Percentiles rank a stretch among this genome's conserved stretches.
Evolutionary conservation across 805 yeast genomes (phyloP).

Genomic region (Metschnikowia amazonensis): DNA sequence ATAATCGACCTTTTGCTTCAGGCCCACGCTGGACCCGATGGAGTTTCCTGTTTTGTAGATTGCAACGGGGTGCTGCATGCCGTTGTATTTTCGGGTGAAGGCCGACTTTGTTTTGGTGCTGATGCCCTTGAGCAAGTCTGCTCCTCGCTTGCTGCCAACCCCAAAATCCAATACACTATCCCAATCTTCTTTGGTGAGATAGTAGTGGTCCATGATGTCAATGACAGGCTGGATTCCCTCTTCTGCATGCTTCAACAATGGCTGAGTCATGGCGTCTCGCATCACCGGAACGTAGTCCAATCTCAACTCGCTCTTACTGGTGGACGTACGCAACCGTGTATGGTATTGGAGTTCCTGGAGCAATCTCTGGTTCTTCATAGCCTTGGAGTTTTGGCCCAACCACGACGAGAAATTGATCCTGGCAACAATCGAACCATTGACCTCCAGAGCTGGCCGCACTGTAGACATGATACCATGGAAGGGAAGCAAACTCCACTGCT

Average conservation of each 20-base stretch:
- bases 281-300: conserved; percentile 70
- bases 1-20: conserved; percentile 50
- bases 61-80: conserved; percentile 75
- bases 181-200: conserved; percentile 87
- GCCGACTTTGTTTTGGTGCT: conserved; percentile 78
- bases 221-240: conserved; percentile 68
- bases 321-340: conserved; percentile 72
- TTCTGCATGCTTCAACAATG: conserved; percentile 51
- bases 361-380: conserved; percentile 69
- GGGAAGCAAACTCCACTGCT: conserved; percentile 91
- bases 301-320: conserved; percentile 71
- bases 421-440: conserved; percentile 67
- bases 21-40: conserved; percentile 28
- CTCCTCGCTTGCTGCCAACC: conserved; percentile 52
- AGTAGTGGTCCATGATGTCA: conserved; percentile 77
- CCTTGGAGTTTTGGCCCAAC: conserved; percentile 87
- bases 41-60: conserved; percentile 71
- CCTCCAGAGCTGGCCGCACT: conserved; percentile 69
- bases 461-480: conserved; percentile 85
- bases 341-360: conserved; percentile 88
- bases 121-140: conserved; percentile 51
- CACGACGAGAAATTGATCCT: conserved; percentile 78
- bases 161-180: conserved; percentile 81
- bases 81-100: conserved; percentile 82
- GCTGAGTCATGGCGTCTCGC: conserved; percentile 52